Base-by-base conservation (phyloP, 257 asterid genomes). In the Ehretia macrophylla region DNA sequence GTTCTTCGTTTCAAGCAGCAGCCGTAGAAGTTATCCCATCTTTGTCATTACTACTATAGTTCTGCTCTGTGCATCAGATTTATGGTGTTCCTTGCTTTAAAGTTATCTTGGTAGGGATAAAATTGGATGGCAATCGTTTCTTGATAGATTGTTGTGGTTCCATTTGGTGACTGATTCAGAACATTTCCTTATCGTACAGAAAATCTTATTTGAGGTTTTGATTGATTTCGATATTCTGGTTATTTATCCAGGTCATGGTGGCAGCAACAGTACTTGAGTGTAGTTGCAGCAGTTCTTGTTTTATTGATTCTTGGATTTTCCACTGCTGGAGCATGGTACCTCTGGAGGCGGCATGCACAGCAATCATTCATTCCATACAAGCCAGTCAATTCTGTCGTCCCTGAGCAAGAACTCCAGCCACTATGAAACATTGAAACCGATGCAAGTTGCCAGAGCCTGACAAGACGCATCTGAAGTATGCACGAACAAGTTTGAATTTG, bases 361-460 rank as follows among this genome's bases (percentile, higher is more conserved):
- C 80, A 60, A 63, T 69, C 79, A 8, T 37, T 57, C 32, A 18
- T 51, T 22, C 58, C 94, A 11, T 93, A 89, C 92, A 79, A 86
- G 72, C 97, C 97, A 8, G 94, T 93, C 27, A 87, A 85, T 66
- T 55, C 81, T 48, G 82, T 66, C 51, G 83, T 68, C 39, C 85
- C 94, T 8, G 99, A 93, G 80, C 97, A 89, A 71, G 99, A 93
- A 76, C 96, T 93, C 40, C 97, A 89, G 75, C 99, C 99, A 14
- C 79, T 93, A 52, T 87, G 74, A 62, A 53, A 56, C 47, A 42
- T 42, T 42, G 16, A 10, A 10, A 42, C 35, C 6, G 35, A 27
- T 6, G 3, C 49, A 65, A 44, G 71, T 57, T 57, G 59, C 52
- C 51, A 54, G 32, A 27, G 35, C 35, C 35, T 27, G 35, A 14